Percentiles rank a stretch among this genome's conserved stretches.
Conservation (phyloP, 2,329 filamentous ascomycete genomes). For the Huntiella omanensis region DNA sequence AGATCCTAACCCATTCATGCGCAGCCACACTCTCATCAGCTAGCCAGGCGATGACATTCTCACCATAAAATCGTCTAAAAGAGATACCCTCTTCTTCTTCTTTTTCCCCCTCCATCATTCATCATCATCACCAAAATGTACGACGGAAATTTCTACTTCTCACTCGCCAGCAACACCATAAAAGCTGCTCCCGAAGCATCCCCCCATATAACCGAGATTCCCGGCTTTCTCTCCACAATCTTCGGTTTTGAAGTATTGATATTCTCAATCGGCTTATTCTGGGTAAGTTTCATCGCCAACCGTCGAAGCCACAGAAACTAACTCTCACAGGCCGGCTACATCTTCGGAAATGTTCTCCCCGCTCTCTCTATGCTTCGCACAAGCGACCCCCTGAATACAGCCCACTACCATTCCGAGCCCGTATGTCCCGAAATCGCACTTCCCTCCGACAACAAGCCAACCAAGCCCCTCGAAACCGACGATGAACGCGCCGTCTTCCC, state of each 20-base stretch:
- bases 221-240: not conserved
- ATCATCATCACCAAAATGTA: too few species aligned
- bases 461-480: slow-evolving; percentile 15
- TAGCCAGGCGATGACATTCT: too few species aligned
- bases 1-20: too few species aligned
- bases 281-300: slow-evolving; percentile 4
- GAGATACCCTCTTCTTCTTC: too few species aligned
- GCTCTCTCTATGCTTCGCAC: slow-evolving; percentile 31
- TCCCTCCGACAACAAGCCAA: slow-evolving; percentile 21
- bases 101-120: too few species aligned
- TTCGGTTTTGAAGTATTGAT: slow-evolving; percentile 2
- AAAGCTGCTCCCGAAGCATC: too few species aligned
- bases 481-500: slow-evolving; percentile 16
- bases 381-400: too few species aligned
- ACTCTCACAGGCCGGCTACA: slow-evolving; percentile 20
- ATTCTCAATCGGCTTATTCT: slow-evolving; percentile 4
- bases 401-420: slow-evolving; percentile 36
- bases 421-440: slow-evolving; percentile 34
- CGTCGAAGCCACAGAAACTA: not conserved
- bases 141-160: too few species aligned
- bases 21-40: too few species aligned
- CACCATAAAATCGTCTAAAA: too few species aligned
- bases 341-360: slow-evolving; percentile 30
- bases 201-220: too few species aligned
- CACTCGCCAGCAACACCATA: too few species aligned